Conservation (phyloP, 2,329 filamentous ascomycete genomes). For the Xylaria sp. region DNA sequence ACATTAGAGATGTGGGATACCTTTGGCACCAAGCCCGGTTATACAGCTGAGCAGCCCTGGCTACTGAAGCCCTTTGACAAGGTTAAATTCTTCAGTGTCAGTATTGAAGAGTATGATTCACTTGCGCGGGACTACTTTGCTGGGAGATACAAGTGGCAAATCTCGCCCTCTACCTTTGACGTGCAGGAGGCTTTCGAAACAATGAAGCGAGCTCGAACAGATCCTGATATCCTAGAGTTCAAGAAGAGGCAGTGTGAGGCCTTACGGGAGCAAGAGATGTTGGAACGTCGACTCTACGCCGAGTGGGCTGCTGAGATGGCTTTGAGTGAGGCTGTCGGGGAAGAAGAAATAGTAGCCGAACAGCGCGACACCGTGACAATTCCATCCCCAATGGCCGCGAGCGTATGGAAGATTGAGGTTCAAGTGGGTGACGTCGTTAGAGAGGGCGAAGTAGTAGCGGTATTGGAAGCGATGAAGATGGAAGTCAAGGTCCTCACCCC, state of each 20-base stretch:
- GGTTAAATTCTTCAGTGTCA: constrained; percentile 51
- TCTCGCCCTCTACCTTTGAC: constrained; percentile 17
- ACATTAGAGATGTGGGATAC: constrained; percentile 52
- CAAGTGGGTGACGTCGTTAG: constrained; percentile 55
- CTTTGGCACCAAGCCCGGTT: constrained; percentile 49
- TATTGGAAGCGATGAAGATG: constrained; percentile 69
- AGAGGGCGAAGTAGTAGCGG: constrained; percentile 56
- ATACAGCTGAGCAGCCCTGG: constrained; percentile 50
- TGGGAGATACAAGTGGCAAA: constrained; percentile 16
- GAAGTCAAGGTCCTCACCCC: constrained; percentile 54
- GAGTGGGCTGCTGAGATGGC: constrained; percentile 15
- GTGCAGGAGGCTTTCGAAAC: background rate
- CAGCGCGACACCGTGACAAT: constrained; percentile 48
- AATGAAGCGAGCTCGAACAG: background rate
- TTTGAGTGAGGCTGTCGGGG: constrained; percentile 22
- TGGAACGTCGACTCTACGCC: constrained; percentile 4
- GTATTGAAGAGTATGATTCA: constrained; percentile 47
- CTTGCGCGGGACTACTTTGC: constrained; percentile 21
- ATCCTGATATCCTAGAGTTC: constrained; percentile 39
- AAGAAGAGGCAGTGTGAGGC: constrained; percentile 17
- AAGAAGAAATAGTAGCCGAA: constrained; percentile 30
- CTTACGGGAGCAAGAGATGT: background rate
- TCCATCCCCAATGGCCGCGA: constrained; percentile 58
- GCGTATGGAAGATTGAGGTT: constrained; percentile 64
- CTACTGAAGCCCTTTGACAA: constrained; percentile 53